Conservation (phyloP, 2,329 filamentous ascomycete species). For the Alternaria brassicae region DNA sequence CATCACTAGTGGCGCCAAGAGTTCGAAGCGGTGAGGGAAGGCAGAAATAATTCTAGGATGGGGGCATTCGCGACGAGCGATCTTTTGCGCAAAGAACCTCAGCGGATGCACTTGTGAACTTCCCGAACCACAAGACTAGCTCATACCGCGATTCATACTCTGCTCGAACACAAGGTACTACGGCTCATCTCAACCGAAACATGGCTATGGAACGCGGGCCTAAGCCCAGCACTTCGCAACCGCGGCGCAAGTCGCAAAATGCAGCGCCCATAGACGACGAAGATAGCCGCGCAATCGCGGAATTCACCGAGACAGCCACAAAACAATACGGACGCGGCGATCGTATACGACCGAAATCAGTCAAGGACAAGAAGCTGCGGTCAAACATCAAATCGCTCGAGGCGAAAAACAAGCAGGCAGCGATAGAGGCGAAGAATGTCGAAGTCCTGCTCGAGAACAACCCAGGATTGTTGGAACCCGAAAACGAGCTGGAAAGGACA, state of each 20-base stretch:
- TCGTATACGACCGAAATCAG: constrained; percentile 72
- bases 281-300: constrained; percentile 39
- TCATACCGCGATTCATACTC: too few relatives aligned
- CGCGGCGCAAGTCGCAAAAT: constrained; percentile 34
- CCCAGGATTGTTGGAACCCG: constrained; percentile 84
- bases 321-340: constrained; percentile 84
- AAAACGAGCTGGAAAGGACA: constrained; percentile 86
- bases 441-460: constrained; percentile 92
- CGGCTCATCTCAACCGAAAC: background rate
- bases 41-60: constrained; percentile 25
- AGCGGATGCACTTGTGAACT: background rate
- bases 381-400: constrained; percentile 81
- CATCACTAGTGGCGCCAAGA: constrained; percentile 16
- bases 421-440: constrained; percentile 87
- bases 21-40: constrained; percentile 13
- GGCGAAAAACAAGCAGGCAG: constrained; percentile 79
- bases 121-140: background rate
- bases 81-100: background rate
- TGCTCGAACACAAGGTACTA: background rate
- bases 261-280: constrained; percentile 33
- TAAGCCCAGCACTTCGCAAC: constrained; percentile 22
- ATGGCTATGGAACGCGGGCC: constrained; percentile 36
- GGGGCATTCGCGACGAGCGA: constrained; percentile 3
- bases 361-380: constrained; percentile 90
- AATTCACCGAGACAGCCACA: constrained; percentile 61